Base-by-base conservation (phyloP, 768 basidiomycete species). In the Hortiboletus campestris region DNA sequence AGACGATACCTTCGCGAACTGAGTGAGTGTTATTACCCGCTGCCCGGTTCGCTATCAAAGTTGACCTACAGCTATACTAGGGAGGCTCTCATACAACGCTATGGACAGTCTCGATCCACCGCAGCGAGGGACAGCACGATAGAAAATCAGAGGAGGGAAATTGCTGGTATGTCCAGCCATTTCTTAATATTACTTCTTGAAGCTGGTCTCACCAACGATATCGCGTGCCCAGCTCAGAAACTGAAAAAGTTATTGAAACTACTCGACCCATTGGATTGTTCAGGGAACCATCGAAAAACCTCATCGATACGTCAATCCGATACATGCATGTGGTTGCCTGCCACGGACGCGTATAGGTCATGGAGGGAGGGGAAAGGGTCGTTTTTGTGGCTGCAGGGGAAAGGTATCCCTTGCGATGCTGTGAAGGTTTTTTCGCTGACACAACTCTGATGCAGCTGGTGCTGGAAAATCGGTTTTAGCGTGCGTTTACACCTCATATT, bases 301-400 rank as follows among this genome's bases (percentile, higher is more conserved):
- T 46, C 28, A 2, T 31, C 40, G 0, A 25, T 46, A 2, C 55
- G 60, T 12, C 45, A 62, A 29, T n/a, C 55, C 8, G 36, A 20
- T 7, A 62, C 53, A 9, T 63, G 61, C 39, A 29, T 12, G 7
- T 59, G 61, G 61, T 32, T 63, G 2, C 57, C 25, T 38, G 10
- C 10, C 4, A 31, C 28, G 12, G 32, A 48, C 3, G 31, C 16
- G 0, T 59, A 55, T 25, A 55, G 6, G 22, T 47, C 34, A 16
- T 59, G 59, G 59, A 54, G 11, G 14, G 41, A 16, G 11, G 53
- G 49, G 2, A 16, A 22, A 12, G 36, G 7, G 2, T 31, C 39
- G 9, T 39, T 64, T 16, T 17, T 64, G 31, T 63, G 62, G 63
- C 11, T 64, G 17, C 38, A 46, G 16, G 62, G 59, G 4, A 64